Evolutionary conservation across 345 rosid genomes (phyloP), one percentile per base, ranked within the genome.

Genomic region (Bruguiera sexangula): DNA sequence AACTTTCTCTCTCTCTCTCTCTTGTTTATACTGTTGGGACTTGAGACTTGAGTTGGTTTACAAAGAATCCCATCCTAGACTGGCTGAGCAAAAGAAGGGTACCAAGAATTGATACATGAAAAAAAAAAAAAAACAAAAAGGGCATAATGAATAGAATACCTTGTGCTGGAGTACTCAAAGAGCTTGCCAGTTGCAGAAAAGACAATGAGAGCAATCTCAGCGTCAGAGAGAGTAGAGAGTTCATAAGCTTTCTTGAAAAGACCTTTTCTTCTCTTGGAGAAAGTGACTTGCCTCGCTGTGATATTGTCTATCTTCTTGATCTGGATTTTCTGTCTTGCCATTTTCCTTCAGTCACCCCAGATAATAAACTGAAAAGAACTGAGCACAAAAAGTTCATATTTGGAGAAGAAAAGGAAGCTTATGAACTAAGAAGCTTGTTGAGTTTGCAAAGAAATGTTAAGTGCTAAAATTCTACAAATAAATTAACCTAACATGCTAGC

Each of bases 221-320:
- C 86, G 69, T 83, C 86, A 34, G 84, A 81, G 22, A 81, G 82
- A 18, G 73, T 76, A 11, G 84, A 69, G 43, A 81, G 84, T 61
- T 83, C 87, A 27, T 69, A 43, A 29, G 87, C 87, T 56, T 83
- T 81, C 82, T 81, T 83, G 70, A 79, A 79, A 60, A 83, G 77
- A 32, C 87, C 87, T 65, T 67, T 81, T 65, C 84, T 74, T 32
- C 86, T 78, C 72, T 78, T 83, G 3, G 84, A 83, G 66, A 80
- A 83, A 5, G 84, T 83, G 6, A 83, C 84, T 39, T 83, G 87
- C 64, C 84, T 81, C 3, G 81, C 84, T 24, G 83, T 65, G 3
- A 16, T 60, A 71, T 81, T 83, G 62, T 64, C 80, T 20, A 83
- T 81, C 68, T 79, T 83, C 78, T 76, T 81, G 63, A 83, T 83